phyloP scores from a whole-genome alignment of 2,329 filamentous ascomycete genomes.

The Aspergillaceae sp. region DNA sequence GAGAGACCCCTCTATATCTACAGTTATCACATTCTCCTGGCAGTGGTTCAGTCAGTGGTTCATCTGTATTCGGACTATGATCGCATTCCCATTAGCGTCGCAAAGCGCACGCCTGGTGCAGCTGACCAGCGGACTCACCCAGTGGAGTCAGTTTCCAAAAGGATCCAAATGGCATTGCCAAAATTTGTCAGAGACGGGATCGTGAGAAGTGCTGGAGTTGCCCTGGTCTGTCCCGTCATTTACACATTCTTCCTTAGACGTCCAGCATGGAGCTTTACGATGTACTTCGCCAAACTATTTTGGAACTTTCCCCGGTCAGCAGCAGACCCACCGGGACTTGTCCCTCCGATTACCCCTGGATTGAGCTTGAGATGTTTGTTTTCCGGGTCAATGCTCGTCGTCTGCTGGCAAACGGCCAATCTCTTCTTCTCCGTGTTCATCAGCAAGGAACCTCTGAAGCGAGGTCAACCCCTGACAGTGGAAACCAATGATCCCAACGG shows the following conservation, averaged over 20 bases:
- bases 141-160: slow-evolving; percentile 27
- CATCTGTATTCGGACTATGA: slow-evolving; percentile 72
- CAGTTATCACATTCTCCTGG: slow-evolving; percentile 59
- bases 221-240: slow-evolving; percentile 43
- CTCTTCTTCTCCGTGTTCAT: slow-evolving; percentile 72
- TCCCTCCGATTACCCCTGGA: slow-evolving; percentile 50
- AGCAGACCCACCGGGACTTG: slow-evolving; percentile 47
- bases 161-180: slow-evolving; percentile 30
- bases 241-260: slow-evolving; percentile 58
- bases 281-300: slow-evolving; percentile 62
- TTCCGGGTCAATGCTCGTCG: slow-evolving; percentile 58
- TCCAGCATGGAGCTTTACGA: slow-evolving; percentile 59
- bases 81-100: slow-evolving; percentile 48
- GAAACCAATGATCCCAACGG: slow-evolving; percentile 89
- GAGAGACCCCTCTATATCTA: slow-evolving; percentile 78
- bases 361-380: slow-evolving; percentile 49
- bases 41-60: slow-evolving; percentile 56
- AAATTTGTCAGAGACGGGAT: slow-evolving; percentile 24
- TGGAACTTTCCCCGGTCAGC: slow-evolving; percentile 68
- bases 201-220: slow-evolving; percentile 33
- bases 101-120: slow-evolving; percentile 24
- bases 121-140: slow-evolving; percentile 30
- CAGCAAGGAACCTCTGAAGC: slow-evolving; percentile 72
- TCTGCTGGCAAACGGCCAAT: slow-evolving; percentile 72
- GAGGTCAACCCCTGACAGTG: slow-evolving; percentile 69